Percentiles rank a stretch among this genome's conserved stretches.
These are phyloP conservation scores for Entamoeba dispar DNA, from an alignment of 208 protist genomes.

Conservation along the genomic window DNA sequence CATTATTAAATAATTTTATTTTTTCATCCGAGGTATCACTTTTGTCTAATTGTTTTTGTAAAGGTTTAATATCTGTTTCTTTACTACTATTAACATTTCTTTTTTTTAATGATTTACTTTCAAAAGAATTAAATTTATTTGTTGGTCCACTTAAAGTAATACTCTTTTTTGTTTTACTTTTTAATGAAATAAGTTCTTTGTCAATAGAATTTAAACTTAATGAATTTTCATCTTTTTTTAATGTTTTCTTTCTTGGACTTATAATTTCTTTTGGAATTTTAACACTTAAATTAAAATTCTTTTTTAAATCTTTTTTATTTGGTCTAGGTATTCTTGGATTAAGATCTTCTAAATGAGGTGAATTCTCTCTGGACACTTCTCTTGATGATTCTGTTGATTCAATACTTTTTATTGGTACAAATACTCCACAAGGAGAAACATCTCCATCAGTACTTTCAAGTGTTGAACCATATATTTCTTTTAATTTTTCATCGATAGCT, in stretches of 20 bases:
- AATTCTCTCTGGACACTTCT: neutral
- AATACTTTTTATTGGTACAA: neutral
- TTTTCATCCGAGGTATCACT: no score
- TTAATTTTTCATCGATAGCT: neutral
- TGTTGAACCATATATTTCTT: neutral
- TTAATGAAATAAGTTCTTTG: no score
- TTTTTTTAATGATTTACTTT: no score
- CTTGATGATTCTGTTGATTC: neutral
- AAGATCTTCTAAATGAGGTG: neutral
- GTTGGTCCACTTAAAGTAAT: no score
- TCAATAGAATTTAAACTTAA: no score
- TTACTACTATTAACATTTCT: no score
- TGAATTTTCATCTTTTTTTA: neutral
- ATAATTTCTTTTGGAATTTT: neutral
- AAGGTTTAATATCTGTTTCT: no score
- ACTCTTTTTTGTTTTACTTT: no score
- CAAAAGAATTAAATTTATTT: no score
- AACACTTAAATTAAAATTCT: neutral
- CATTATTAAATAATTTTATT: no score
- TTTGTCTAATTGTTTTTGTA: no score
- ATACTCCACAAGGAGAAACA: neutral
- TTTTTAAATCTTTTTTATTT: neutral
- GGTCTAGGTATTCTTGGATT: neutral
- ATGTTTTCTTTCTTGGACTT: neutral
- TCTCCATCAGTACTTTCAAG: neutral